Percentiles rank a stretch among this genome's conserved stretches.
These are phyloP conservation scores for Lactarius sanguifluus DNA, from an alignment of 768 basidiomycete genomes.

Conservation along the genomic window DNA sequence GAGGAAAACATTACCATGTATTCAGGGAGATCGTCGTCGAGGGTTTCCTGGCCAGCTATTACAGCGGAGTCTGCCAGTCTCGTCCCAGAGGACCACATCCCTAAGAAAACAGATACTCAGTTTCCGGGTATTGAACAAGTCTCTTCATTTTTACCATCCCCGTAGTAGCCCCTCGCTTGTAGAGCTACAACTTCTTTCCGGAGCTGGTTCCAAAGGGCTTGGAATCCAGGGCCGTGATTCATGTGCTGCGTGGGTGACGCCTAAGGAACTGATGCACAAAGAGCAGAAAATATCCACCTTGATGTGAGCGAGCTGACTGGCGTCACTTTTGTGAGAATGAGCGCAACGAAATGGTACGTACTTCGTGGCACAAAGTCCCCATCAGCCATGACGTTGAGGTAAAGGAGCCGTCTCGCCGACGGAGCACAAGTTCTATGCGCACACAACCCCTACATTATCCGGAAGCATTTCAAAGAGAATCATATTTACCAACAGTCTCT, in stretches of 20 bases:
- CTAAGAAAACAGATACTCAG: constrained; percentile 38
- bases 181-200: constrained; percentile 63
- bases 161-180: constrained; percentile 77
- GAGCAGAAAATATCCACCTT: constrained; percentile 47
- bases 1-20: constrained; percentile 55
- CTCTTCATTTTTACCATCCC: constrained; percentile 57
- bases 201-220: constrained; percentile 69
- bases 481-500: constrained; percentile 64
- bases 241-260: constrained; percentile 53
- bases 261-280: constrained; percentile 1
- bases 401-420: constrained; percentile 59
- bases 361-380: constrained; percentile 83
- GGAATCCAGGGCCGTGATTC: constrained; percentile 78
- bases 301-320: constrained; percentile 71
- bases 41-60: constrained; percentile 51
- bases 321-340: not conserved
- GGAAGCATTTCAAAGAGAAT: constrained; percentile 16
- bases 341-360: constrained; percentile 36
- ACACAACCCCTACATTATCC: not conserved
- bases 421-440: constrained; percentile 67
- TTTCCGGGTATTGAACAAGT: too few species aligned
- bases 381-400: constrained; percentile 66
- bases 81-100: constrained; percentile 79
- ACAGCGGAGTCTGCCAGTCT: constrained; percentile 64
- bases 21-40: constrained; percentile 65